Conservation (phyloP, 2,329 filamentous ascomycete species). For the Diaporthe sp. region DNA sequence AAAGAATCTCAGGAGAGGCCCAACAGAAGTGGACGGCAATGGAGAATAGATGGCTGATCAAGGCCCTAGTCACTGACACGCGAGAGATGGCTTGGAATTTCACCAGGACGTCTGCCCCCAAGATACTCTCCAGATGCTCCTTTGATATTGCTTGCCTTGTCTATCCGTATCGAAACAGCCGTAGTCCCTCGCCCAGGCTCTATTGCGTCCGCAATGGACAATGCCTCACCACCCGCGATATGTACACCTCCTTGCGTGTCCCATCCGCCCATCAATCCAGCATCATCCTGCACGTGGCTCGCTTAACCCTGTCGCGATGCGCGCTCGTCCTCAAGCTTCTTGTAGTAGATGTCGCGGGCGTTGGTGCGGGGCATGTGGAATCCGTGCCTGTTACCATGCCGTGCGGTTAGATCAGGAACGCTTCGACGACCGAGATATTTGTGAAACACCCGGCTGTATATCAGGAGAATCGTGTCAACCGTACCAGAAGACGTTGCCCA, state of each 20-base stretch:
- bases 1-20: background rate
- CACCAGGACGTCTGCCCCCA: background rate
- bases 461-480: conserved; percentile 42
- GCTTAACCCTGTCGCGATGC: conserved; percentile 50
- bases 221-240: conserved; percentile 24
- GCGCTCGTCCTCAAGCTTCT: conserved; percentile 69
- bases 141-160: conserved; percentile 44
- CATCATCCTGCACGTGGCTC: background rate
- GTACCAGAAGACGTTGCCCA: conserved; percentile 71
- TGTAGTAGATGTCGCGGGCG: conserved; percentile 70
- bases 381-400: conserved; percentile 63
- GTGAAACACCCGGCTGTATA: background rate
- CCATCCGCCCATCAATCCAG: background rate
- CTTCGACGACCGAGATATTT: background rate
- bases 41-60: background rate
- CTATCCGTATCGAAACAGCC: conserved; percentile 45
- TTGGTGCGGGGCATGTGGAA: conserved; percentile 72
- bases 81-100: background rate
- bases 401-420: conserved; percentile 12
- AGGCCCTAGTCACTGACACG: background rate
- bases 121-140: background rate
- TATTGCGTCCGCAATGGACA: conserved; percentile 27
- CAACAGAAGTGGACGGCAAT: background rate
- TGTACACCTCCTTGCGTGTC: conserved; percentile 17
- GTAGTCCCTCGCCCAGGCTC: conserved; percentile 26